Evolutionary conservation across 257 asterid genomes (phyloP).

Genomic region (Euphrasia confusa): DNA sequence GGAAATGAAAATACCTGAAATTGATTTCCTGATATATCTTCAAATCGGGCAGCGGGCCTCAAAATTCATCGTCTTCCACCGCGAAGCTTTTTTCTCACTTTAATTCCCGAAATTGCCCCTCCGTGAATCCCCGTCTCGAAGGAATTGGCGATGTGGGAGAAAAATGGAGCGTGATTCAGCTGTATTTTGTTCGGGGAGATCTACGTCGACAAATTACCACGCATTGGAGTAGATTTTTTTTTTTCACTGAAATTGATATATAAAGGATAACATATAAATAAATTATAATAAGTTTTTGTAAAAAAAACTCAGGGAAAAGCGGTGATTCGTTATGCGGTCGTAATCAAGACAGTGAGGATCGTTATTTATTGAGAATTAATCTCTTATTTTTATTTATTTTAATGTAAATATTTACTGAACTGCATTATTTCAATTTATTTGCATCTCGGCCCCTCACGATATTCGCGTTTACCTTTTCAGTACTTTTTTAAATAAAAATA

Average conservation of each 20-base stretch:
- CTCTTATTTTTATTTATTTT: too few relatives aligned
- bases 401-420: too few relatives aligned
- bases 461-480: too few relatives aligned
- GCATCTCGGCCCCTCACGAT: too few relatives aligned
- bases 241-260: conserved; percentile 21
- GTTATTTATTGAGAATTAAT: too few relatives aligned
- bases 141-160: conserved; percentile 1
- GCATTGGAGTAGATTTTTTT: conserved; percentile 13
- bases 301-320: conserved; percentile 15
- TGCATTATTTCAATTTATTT: too few relatives aligned
- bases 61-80: conserved; percentile 19
- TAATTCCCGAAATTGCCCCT: conserved; percentile 7
- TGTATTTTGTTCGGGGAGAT: conserved; percentile 22
- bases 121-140: conserved; percentile 19
- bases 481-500: too few relatives aligned
- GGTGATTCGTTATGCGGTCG: conserved; percentile 32
- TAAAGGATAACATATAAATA: conserved; percentile 22
- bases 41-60: conserved; percentile 30
- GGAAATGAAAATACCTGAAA: conserved; percentile 9
- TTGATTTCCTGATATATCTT: conserved; percentile 24
- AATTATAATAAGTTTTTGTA: too few relatives aligned
- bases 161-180: too few relatives aligned
- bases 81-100: conserved; percentile 14
- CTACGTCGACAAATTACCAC: conserved; percentile 31
- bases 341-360: conserved; percentile 20